Conservation (phyloP, 768 basidiomycete species). For the Dendrothele bispora region DNA sequence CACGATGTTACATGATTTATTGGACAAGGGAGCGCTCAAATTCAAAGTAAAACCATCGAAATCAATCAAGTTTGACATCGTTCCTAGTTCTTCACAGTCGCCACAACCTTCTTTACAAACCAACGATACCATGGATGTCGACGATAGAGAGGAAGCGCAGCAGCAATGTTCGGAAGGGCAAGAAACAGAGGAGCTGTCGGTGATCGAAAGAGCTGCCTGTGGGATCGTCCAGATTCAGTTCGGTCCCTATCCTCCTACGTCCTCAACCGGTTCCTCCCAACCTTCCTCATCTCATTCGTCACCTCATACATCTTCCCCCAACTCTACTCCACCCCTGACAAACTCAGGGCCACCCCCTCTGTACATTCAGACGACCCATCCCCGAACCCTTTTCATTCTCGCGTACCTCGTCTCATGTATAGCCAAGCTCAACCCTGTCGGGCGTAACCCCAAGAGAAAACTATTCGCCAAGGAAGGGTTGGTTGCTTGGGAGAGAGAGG, state of each 20-base stretch:
- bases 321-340: no score
- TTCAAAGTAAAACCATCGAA: conserved; percentile 25
- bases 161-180: not conserved
- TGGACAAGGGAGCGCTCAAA: conserved; percentile 52
- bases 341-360: conserved; percentile 41
- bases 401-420: conserved; percentile 67
- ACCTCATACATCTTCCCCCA: no score
- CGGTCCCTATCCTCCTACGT: conserved; percentile 26
- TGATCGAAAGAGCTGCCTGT: conserved; percentile 24
- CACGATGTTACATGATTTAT: conserved; percentile 59
- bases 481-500: conserved; percentile 27
- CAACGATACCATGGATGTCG: not conserved
- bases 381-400: conserved; percentile 60
- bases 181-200: not conserved
- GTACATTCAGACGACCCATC: conserved; percentile 62
- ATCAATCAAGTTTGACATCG: no score
- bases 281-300: no score
- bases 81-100: conserved; percentile 25
- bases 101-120: not conserved
- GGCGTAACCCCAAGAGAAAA: conserved; percentile 70
- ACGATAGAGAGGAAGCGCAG: not conserved
- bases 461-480: conserved; percentile 67
- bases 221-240: conserved; percentile 2
- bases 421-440: conserved; percentile 72
- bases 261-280: no score